Conservation (phyloP, 2,329 filamentous ascomycete species). For the Neurospora sp. region DNA sequence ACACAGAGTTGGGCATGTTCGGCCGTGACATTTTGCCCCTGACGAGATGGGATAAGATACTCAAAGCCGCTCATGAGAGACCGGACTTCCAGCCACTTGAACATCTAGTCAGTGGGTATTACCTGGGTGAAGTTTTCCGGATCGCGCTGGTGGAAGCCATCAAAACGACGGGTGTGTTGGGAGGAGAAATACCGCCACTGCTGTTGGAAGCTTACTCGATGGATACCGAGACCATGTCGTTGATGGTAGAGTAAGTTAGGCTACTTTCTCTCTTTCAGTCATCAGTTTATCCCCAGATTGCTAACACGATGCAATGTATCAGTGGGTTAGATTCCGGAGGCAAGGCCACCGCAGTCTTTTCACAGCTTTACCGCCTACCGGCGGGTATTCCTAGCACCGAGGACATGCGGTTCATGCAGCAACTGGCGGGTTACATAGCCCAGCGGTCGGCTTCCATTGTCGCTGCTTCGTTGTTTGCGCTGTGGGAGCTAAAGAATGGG, state of each 20-base stretch:
- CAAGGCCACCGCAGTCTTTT: not conserved
- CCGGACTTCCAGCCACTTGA: conserved; percentile 55
- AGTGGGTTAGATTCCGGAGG: not conserved
- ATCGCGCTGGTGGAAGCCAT: conserved; percentile 50
- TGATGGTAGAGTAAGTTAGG: conserved; percentile 43
- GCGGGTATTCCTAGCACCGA: conserved; percentile 27
- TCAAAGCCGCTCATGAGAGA: conserved; percentile 42
- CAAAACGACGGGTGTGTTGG: conserved; percentile 42
- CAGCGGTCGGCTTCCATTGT: conserved; percentile 50
- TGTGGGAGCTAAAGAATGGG: conserved; percentile 45
- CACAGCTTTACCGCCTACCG: conserved; percentile 34
- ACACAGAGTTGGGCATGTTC: conserved; percentile 60
- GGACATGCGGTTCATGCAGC: conserved; percentile 43
- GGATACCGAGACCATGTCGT: conserved; percentile 50
- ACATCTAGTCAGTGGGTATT: conserved; percentile 54
- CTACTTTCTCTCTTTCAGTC: not conserved
- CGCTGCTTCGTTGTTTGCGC: conserved; percentile 47
- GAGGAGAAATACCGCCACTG: conserved; percentile 45
- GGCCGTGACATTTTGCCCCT: conserved; percentile 47
- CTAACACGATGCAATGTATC: conserved; percentile 4
- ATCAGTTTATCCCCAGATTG: not conserved
- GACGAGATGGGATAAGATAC: conserved; percentile 49
- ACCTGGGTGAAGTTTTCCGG: conserved; percentile 56
- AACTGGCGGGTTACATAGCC: conserved; percentile 44
- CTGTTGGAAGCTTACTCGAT: conserved; percentile 45